Evolutionary conservation across 169 alveolate species (phyloP).

Genomic region (Perkinsus marinus): DNA sequence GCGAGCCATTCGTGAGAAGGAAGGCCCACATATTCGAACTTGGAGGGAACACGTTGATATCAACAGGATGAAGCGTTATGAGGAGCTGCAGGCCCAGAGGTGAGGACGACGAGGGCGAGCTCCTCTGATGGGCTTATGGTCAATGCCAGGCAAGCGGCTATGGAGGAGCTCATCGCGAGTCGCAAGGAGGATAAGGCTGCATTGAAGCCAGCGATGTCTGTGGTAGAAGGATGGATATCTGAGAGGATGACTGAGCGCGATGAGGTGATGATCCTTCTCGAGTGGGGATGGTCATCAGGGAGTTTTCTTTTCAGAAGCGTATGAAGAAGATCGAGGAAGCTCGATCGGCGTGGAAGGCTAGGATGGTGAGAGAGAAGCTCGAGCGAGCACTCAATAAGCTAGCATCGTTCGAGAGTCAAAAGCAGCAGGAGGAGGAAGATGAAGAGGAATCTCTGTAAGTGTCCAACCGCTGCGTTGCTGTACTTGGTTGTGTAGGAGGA

Average conservation of each 20-base stretch:
- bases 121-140: no score
- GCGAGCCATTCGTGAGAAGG: background rate
- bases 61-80: background rate
- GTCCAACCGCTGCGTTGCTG: no score
- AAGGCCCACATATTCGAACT: background rate
- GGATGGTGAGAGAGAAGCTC: background rate
- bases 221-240: background rate
- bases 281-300: background rate
- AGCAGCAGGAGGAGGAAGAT: background rate
- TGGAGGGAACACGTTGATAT: background rate
- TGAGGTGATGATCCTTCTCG: background rate
- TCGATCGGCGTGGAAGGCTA: background rate
- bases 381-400: background rate
- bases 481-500: no score
- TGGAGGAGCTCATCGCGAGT: background rate
- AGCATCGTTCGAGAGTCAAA: background rate
- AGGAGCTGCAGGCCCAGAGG: background rate
- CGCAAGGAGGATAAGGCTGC: background rate
- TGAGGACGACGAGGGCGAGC: background rate
- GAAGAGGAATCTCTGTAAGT: background rate
- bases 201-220: background rate
- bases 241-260: background rate
- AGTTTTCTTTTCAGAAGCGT: background rate
- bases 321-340: background rate
- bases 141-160: background rate